Conservation (phyloP, 441 rosid species). For the Bruguiera hainesii region DNA sequence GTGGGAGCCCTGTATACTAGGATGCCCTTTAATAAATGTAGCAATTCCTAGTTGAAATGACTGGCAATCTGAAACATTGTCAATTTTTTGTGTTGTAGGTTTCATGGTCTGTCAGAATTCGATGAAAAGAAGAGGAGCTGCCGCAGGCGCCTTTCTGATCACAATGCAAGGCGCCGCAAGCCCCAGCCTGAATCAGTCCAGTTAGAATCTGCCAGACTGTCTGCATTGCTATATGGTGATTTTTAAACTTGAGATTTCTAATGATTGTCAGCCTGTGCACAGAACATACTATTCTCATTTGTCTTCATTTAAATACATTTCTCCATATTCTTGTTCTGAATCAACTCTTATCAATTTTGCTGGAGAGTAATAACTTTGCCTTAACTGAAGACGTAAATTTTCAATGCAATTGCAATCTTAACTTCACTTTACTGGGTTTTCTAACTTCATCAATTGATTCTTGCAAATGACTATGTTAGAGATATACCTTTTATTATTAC, state of each 20-base stretch:
- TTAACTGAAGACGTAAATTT: neutral
- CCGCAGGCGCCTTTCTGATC: constrained; percentile 83
- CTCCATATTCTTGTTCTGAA: neutral
- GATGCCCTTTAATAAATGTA: neutral
- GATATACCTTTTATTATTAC: too few relatives aligned
- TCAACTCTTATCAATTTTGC: neutral
- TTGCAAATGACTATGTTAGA: neutral
- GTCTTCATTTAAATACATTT: neutral
- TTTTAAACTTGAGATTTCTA: constrained; percentile 13
- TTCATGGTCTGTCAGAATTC: constrained; percentile 79
- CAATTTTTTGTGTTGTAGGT: constrained; percentile 43
- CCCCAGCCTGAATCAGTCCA: constrained; percentile 62
- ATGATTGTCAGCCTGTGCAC: neutral
- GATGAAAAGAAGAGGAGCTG: constrained; percentile 96
- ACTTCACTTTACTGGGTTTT: neutral
- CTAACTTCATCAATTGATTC: neutral
- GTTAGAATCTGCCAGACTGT: constrained; percentile 42
- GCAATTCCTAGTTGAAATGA: neutral
- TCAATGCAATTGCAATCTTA: neutral
- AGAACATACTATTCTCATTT: neutral
- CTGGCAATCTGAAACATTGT: constrained; percentile 6
- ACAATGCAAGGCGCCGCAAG: constrained; percentile 95
- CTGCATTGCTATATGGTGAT: constrained; percentile 44
- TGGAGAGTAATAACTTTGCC: neutral
- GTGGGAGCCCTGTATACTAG: too few relatives aligned